Conservation (phyloP, 108 stramenopile species). For the Fistulifera pelliculosa region DNA sequence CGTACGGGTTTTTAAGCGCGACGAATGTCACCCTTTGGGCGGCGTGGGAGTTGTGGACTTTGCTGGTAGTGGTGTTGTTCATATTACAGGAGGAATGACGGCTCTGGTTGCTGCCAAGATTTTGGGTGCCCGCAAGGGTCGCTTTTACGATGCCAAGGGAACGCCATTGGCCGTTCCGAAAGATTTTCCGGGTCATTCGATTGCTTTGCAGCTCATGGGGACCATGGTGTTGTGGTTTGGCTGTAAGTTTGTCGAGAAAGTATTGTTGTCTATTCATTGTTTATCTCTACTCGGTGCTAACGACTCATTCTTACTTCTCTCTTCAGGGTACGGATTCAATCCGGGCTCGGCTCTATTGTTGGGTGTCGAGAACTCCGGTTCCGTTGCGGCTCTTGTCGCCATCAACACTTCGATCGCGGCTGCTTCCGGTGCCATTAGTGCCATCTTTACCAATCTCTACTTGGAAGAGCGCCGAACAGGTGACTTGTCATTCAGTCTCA, state of each 20-base stretch:
- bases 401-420: conserved; percentile 79
- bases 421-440: conserved; percentile 44
- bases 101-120: conserved; percentile 73
- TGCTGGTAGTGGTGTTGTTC: conserved; percentile 88
- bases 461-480: conserved; percentile 44
- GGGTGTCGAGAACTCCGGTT: conserved; percentile 8
- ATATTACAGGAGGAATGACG: conserved; percentile 82
- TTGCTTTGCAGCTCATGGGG: conserved; percentile 60
- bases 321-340: conserved; percentile 87
- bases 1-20: conserved; percentile 46
- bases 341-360: conserved; percentile 67
- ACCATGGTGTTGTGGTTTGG: conserved; percentile 91
- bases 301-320: not conserved
- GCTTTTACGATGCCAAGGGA: conserved; percentile 72
- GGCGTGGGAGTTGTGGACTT: conserved; percentile 82
- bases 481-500: conserved; percentile 55
- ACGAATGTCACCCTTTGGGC: conserved; percentile 10
- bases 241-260: conserved; percentile 14
- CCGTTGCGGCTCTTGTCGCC: conserved; percentile 56
- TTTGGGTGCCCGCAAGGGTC: conserved; percentile 76
- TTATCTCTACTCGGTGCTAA: no score
- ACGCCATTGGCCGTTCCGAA: conserved; percentile 44
- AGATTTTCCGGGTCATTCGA: conserved; percentile 65
- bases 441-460: conserved; percentile 42
- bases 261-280: no score